These are phyloP conservation scores for Forsythia suspensa DNA, from an alignment of 257 asterid genomes.

Conservation along the genomic window DNA sequence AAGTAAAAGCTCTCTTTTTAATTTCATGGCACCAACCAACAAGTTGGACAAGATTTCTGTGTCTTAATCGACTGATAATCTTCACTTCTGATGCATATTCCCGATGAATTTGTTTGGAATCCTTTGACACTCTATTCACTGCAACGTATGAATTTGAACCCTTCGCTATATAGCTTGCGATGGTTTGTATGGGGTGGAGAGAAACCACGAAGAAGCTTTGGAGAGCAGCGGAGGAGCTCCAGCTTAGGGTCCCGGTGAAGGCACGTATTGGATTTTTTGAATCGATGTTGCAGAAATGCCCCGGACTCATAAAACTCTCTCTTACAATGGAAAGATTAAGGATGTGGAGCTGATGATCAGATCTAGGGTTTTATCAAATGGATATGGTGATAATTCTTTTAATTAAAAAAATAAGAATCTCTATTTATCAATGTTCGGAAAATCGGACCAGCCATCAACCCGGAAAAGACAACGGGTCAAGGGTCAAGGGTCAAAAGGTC, in stretches of 20 bases:
- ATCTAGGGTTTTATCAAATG: conserved; percentile 31
- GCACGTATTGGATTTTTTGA: conserved; percentile 82
- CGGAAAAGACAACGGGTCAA: no score
- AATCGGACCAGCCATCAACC: no score
- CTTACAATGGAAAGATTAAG: conserved; percentile 83
- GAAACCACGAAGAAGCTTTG: conserved; percentile 67
- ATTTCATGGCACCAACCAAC: no score
- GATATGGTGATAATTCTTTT: conserved; percentile 20
- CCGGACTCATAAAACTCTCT: conserved; percentile 65
- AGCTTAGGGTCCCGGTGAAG: conserved; percentile 74
- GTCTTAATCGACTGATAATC: no score
- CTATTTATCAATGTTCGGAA: background rate
- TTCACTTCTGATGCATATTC: no score
- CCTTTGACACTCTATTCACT: no score
- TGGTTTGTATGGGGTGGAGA: conserved; percentile 89
- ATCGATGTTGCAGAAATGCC: conserved; percentile 85
- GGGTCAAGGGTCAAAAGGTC: no score
- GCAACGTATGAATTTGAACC: no score
- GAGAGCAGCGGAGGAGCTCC: conserved; percentile 87
- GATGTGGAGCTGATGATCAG: conserved; percentile 25
- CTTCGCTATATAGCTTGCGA: conserved; percentile 24
- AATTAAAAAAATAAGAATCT: background rate
- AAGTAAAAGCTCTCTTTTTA: no score
- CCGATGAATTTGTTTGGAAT: no score
- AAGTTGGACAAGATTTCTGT: no score